These are phyloP conservation scores for Eremomyces bilateralis DNA, from an alignment of 495 filamentous ascomycete species.

Conservation along the genomic window DNA sequence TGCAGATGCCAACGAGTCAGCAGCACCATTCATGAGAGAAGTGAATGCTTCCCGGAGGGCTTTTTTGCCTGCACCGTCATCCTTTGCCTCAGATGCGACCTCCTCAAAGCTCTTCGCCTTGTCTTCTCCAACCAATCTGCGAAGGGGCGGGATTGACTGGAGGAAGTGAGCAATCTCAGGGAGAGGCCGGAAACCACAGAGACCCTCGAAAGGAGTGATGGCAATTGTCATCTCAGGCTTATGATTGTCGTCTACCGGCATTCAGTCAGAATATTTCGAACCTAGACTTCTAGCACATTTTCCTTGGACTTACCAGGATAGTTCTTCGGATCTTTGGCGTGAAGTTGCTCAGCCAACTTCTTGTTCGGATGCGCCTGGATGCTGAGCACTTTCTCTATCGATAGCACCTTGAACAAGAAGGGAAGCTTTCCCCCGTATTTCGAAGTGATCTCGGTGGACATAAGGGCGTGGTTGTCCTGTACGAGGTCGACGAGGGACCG, in stretches of 20 bases:
- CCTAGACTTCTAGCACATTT: too few relatives aligned
- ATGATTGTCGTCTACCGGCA: constrained; percentile 82
- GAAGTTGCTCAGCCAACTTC: constrained; percentile 78
- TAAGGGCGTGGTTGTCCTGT: constrained; percentile 63
- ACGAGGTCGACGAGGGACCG: constrained; percentile 78
- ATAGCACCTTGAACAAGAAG: constrained; percentile 94
- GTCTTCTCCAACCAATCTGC: constrained; percentile 50
- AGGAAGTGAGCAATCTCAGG: constrained; percentile 76
- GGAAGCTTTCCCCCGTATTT: constrained; percentile 63
- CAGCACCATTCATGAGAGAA: constrained; percentile 53
- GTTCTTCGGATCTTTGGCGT: constrained; percentile 70
- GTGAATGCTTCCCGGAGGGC: constrained; percentile 54
- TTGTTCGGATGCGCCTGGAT: constrained; percentile 98
- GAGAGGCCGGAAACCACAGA: constrained; percentile 86
- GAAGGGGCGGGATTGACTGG: constrained; percentile 45
- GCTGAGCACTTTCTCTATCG: constrained; percentile 77
- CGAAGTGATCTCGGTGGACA: constrained; percentile 47
- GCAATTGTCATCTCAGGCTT: constrained; percentile 99
- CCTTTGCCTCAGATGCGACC: constrained; percentile 32
- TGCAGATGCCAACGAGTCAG: constrained; percentile 38
- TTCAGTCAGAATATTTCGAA: neutral
- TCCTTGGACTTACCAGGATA: too few relatives aligned
- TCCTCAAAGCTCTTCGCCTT: constrained; percentile 49
- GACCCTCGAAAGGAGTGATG: constrained; percentile 82
- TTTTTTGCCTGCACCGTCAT: constrained; percentile 50